A percentile compares a stretch with the other conserved stretches of the same genome.
Conservation (phyloP, 108 stramenopile genomes). For the Skeletonema marinoi region DNA sequence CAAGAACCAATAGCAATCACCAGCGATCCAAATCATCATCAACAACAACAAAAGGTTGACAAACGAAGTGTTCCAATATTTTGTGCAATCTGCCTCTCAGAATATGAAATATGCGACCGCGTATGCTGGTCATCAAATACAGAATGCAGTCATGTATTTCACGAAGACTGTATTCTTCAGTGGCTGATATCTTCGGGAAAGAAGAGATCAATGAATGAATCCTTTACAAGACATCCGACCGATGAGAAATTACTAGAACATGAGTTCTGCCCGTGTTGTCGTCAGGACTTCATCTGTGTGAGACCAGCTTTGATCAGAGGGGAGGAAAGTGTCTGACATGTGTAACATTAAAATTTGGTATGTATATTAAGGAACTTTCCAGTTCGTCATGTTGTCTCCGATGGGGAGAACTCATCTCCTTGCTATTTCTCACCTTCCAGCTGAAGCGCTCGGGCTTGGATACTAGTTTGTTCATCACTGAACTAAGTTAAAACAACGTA, state of each 20-base stretch:
- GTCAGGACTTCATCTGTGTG: slow-evolving; percentile 42
- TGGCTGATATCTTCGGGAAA: slow-evolving; percentile 51
- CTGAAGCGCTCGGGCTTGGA: too few species aligned
- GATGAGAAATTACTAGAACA: slow-evolving; percentile 33
- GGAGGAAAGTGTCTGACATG: not conserved
- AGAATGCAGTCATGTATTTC: slow-evolving; percentile 56
- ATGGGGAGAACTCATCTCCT: too few species aligned
- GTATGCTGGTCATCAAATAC: slow-evolving; percentile 56
- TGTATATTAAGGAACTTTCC: too few species aligned
- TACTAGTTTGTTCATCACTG: too few species aligned
- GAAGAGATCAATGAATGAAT: slow-evolving; percentile 11
- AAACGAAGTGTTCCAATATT: slow-evolving; percentile 48
- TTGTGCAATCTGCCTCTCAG: slow-evolving; percentile 58
- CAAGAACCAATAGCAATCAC: not conserved
- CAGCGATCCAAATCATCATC: not conserved
- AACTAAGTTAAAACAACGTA: too few species aligned
- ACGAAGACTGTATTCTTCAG: slow-evolving; percentile 51
- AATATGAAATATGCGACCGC: slow-evolving; percentile 34
- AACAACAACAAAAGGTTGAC: not conserved
- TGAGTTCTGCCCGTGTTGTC: slow-evolving; percentile 64
- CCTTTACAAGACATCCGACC: slow-evolving; percentile 19
- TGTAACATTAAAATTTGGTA: too few species aligned
- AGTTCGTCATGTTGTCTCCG: too few species aligned
- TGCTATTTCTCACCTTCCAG: too few species aligned
- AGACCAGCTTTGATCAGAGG: not conserved